These are phyloP conservation scores for Aspergillus heteromorphus DNA, from an alignment of 495 filamentous ascomycete genomes.

Conservation along the genomic window DNA sequence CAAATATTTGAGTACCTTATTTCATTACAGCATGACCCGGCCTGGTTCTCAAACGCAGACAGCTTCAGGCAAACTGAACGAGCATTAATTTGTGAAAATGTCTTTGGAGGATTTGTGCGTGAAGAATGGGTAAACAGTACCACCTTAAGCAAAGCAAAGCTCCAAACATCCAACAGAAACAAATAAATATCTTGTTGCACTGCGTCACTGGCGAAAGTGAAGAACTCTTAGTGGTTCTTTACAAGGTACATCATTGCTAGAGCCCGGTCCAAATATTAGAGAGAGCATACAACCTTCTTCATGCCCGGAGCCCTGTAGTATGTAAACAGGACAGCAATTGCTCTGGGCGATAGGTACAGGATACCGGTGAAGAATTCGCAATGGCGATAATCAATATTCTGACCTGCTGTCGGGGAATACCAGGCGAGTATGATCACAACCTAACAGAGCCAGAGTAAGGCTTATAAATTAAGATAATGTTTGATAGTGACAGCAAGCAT, in stretches of 20 bases:
- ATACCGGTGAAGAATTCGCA: background rate
- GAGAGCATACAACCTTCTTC: too few relatives aligned
- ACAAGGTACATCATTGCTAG: conserved; percentile 13
- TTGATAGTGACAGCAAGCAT: background rate
- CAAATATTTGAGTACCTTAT: background rate
- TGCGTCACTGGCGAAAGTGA: conserved; percentile 1
- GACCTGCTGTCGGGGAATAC: background rate
- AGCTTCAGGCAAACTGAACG: background rate
- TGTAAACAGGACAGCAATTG: background rate
- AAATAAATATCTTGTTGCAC: background rate
- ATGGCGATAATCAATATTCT: background rate
- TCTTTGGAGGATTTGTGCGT: background rate
- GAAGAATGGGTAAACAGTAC: conserved; percentile 12
- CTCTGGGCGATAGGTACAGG: background rate
- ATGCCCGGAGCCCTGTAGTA: too few relatives aligned
- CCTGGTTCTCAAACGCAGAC: background rate
- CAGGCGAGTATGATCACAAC: background rate
- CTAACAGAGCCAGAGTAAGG: background rate
- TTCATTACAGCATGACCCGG: conserved; percentile 1
- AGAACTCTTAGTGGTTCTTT: background rate
- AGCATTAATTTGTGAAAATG: background rate
- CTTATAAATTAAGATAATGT: background rate
- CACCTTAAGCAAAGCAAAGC: conserved; percentile 14
- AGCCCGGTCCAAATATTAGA: background rate
- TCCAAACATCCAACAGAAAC: conserved; percentile 22